Evolutionary conservation across 495 filamentous ascomycete genomes (phyloP), one percentile per base, ranked within the genome.

Genomic region (Glonium stellatum): DNA sequence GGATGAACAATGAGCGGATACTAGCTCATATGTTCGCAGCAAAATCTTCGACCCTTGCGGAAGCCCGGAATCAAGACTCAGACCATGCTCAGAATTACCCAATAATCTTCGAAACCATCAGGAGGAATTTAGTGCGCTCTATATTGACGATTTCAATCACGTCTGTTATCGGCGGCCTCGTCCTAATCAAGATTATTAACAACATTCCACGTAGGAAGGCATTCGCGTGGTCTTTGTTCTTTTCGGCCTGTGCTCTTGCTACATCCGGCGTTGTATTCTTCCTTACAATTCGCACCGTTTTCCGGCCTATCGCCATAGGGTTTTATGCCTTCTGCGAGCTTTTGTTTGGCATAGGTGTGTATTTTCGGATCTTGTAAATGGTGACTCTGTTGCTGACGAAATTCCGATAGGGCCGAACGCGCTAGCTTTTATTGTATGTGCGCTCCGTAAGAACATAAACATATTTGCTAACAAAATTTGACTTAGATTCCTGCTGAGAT

Each of bases 341-440:
- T 0, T 61, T 86, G n/a, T 87, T 86, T 71, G 85, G 86, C 61
- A n/a, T n/a, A n/a, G n/a, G n/a, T n/a, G n/a, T n/a, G n/a, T n/a
- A n/a, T n/a, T n/a, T n/a, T n/a, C n/a, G n/a, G n/a, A n/a, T n/a
- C n/a, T n/a, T n/a, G n/a, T n/a, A n/a, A n/a, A n/a, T n/a, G n/a
- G n/a, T n/a, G n/a, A n/a, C n/a, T n/a, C n/a, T n/a, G n/a, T n/a
- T n/a, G n/a, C n/a, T n/a, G n/a, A n/a, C n/a, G n/a, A n/a, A n/a
- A n/a, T n/a, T n/a, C n/a, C n/a, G n/a, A 76, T 86, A 25, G 84
- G 84, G 70, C 81, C 82, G 35, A 86, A 84, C 63, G 79, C 79
- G 22, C 79, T 83, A 34, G 83, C 79, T 0, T 86, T 85, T 65
- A 84, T 85, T 58, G 70, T 78, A 52, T 61, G 67, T 37, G n/a